phyloP scores from a whole-genome alignment of 805 yeast species.

The Deakozyma indianensis region DNA sequence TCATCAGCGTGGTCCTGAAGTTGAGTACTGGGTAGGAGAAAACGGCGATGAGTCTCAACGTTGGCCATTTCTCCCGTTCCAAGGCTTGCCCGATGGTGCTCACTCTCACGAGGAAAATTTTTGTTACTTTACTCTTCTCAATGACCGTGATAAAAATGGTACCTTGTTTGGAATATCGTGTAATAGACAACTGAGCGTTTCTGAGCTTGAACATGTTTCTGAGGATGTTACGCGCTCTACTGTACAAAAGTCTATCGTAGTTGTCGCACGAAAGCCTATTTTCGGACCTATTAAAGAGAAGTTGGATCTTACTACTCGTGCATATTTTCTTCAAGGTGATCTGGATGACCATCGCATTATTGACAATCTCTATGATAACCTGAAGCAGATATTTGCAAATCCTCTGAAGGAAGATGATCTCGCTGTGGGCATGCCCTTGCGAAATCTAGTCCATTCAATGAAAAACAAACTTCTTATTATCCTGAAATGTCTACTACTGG shows the following conservation, averaged over 20 bases:
- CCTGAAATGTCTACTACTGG: slow-evolving; percentile 65
- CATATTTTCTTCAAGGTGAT: slow-evolving; percentile 69
- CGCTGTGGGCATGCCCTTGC: slow-evolving; percentile 59
- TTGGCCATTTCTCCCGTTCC: slow-evolving; percentile 87
- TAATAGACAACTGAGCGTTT: slow-evolving; percentile 63
- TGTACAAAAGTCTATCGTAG: slow-evolving; percentile 83
- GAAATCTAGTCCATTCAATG: slow-evolving; percentile 46
- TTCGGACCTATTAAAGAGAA: slow-evolving; percentile 79
- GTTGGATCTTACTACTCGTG: slow-evolving; percentile 73
- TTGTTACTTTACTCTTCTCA: slow-evolving; percentile 73
- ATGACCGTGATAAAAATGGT: slow-evolving; percentile 36
- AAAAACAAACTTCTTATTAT: slow-evolving; percentile 46
- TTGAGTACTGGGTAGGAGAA: slow-evolving; percentile 72
- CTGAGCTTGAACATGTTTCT: slow-evolving; percentile 39
- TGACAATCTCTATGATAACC: slow-evolving; percentile 53
- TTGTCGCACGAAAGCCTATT: slow-evolving; percentile 74
- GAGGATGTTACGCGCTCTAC: slow-evolving; percentile 69
- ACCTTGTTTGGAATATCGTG: slow-evolving; percentile 95
- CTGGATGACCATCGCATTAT: slow-evolving; percentile 59
- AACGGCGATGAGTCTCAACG: slow-evolving; percentile 28
- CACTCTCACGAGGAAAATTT: slow-evolving; percentile 90
- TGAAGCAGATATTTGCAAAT: slow-evolving; percentile 21
- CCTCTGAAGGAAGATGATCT: slow-evolving; percentile 40
- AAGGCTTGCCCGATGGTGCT: slow-evolving; percentile 91
- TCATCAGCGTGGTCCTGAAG: slow-evolving; percentile 85